Evolutionary conservation across 2,329 filamentous ascomycete species (phyloP), one percentile per base, ranked within the genome.

Genomic region (Chrysoporthe puriensis): DNA sequence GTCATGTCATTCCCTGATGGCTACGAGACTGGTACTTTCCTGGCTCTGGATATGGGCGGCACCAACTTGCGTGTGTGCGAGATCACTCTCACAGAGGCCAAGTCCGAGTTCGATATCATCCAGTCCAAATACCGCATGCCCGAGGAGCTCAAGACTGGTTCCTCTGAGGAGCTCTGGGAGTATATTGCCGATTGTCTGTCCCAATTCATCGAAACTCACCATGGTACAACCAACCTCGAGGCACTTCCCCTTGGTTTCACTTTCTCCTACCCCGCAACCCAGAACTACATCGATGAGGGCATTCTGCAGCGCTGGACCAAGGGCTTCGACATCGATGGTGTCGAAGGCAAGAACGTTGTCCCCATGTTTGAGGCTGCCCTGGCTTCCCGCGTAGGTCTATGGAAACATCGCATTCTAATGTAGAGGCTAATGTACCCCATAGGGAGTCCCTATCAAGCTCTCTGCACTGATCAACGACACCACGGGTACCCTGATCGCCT

Each of bases 61-160:
- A 98, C 95, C 75, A 98, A 98, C 79, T 83, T 97, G 70, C 91
- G 95, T 77, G 94, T 98, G 72, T 97, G 95, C 80, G 92, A 97
- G 80, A 95, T 98, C 76, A 93, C 90, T 69, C 82, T 98, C 75
- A 93, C 93, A 34, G 91, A 97, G 66, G 88, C 93, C 77, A 92
- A 93, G 82, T 94, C 93, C 64, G 91, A 95, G 79, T 97, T 96
- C 80, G 93, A 96, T 78, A 96, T 97, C 76, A 93, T 94, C 72
- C 95, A 98, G 82, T 96, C 93, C 75, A 97, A 97, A 82, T 97
- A 97, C 81, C 90, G 91, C 71, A 94, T 98, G 87, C 95, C 95
- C 0, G 91, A 96, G 76, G 93, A 97, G 80, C 86, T 98, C 73
- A 97, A 96, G 83, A 93, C 90, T 1, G 93, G 92, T 56, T 88